Evolutionary conservation across 768 basidiomycete genomes (phyloP).

Genomic region (Suillus alpinus): DNA sequence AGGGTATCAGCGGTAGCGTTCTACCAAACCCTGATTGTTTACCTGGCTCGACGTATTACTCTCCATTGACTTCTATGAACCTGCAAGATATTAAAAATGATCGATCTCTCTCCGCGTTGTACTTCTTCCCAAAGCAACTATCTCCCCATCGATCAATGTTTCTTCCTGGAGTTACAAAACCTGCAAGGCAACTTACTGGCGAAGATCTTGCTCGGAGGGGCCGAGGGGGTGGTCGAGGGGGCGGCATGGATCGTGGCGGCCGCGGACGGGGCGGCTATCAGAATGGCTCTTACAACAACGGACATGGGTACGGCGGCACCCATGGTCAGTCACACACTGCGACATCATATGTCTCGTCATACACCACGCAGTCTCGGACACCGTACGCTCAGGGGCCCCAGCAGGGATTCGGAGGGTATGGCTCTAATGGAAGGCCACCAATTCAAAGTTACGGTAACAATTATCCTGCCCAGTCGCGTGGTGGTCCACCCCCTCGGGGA

Average conservation of each 20-base stretch:
- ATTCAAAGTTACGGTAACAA: slow-evolving; percentile 30
- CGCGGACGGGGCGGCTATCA: slow-evolving; percentile 31
- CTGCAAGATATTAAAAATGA: slow-evolving; percentile 85
- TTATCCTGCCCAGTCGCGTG: slow-evolving; percentile 23
- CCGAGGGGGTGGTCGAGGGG: slow-evolving; percentile 47
- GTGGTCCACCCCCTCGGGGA: slow-evolving; percentile 17
- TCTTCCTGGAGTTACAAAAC: slow-evolving; percentile 66
- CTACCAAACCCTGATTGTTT: slow-evolving; percentile 85
- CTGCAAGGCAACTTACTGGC: slow-evolving; percentile 57
- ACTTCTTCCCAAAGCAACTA: slow-evolving; percentile 86
- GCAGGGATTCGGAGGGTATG: slow-evolving; percentile 29
- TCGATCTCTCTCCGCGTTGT: slow-evolving; percentile 80
- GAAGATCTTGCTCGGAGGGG: slow-evolving; percentile 63
- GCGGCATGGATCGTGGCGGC: slow-evolving; percentile 36
- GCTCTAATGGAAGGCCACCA: slow-evolving; percentile 31
- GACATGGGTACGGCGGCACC: slow-evolving; percentile 12
- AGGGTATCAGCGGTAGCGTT: slow-evolving; percentile 78
- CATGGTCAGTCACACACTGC: slow-evolving; percentile 18
- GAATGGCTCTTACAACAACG: slow-evolving; percentile 11
- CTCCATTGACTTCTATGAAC: slow-evolving; percentile 58
- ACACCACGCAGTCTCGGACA: slow-evolving; percentile 15
- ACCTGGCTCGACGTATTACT: slow-evolving; percentile 87
- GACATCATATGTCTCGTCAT: slow-evolving; percentile 13
- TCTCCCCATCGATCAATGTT: slow-evolving; percentile 83
- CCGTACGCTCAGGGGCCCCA: slow-evolving; percentile 13